Percentiles rank a stretch among this genome's conserved stretches.
These are phyloP conservation scores for Holtermanniella nyarrowii DNA, from an alignment of 768 basidiomycete species.

Conservation along the genomic window DNA sequence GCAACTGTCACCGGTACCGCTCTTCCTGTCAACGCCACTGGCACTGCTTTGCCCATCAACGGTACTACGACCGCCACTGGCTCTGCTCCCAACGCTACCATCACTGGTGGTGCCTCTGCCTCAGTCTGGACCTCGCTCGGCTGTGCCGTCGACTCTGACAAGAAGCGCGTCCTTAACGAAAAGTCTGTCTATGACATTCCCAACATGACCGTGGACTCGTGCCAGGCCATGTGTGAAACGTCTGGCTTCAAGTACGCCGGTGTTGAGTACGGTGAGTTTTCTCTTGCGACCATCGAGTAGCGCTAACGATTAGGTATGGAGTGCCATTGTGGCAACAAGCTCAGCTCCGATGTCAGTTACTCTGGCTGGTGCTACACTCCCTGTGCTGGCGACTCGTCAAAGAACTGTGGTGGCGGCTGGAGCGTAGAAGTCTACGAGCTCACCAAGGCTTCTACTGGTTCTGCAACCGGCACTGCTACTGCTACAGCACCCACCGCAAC, in stretches of 20 bases:
- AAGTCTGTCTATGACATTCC: conserved; percentile 3
- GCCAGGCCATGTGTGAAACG: conserved; percentile 33
- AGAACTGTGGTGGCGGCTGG: conserved; percentile 38
- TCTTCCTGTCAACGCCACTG: neutral
- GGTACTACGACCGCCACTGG: conserved; percentile 7
- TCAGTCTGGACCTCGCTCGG: conserved; percentile 39
- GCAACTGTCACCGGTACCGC: conserved; percentile 1
- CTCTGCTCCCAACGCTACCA: conserved; percentile 3
- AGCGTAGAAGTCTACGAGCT: conserved; percentile 36
- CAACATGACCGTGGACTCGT: conserved; percentile 36
- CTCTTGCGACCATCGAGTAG: too few species aligned
- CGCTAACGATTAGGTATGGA: conserved; percentile 9
- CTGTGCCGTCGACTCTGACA: conserved; percentile 29
- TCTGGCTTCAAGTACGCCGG: conserved; percentile 38
- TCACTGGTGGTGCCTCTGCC: too few species aligned
- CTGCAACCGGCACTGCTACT: conserved; percentile 6
- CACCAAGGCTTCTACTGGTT: conserved; percentile 9
- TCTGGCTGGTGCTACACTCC: conserved; percentile 23
- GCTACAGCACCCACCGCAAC: conserved; percentile 8
- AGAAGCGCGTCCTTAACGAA: conserved; percentile 19
- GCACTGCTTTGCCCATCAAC: conserved; percentile 1
- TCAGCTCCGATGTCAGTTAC: conserved; percentile 21
- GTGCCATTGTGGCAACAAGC: conserved; percentile 37
- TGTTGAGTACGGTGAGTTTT: conserved; percentile 29
- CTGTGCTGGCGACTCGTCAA: conserved; percentile 33